Percentiles rank a stretch among this genome's conserved stretches.
These are phyloP conservation scores for Notholithocarpus densiflorus DNA, from an alignment of 306 rosid species.

Conservation along the genomic window DNA sequence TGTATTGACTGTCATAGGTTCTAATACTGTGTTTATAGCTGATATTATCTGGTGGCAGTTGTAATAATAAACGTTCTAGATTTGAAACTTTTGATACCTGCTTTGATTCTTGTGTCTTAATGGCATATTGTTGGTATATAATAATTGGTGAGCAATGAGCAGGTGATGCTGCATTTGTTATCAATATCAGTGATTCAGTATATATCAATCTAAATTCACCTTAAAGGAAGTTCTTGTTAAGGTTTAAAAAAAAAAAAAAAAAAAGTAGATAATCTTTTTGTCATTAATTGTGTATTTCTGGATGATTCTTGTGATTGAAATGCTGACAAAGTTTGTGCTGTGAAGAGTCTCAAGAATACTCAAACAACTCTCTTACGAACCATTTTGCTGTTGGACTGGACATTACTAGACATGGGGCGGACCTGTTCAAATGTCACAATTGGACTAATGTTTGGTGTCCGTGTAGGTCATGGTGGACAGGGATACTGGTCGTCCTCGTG, in stretches of 20 bases:
- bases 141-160: not conserved
- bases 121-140: not conserved
- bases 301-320: not conserved
- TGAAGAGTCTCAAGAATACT: not conserved
- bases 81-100: not conserved
- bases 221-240: not conserved
- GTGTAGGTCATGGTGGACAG: slow-evolving; percentile 40
- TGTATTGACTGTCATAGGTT: no score
- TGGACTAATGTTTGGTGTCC: slow-evolving; percentile 1
- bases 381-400: not conserved
- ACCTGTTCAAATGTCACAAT: not conserved
- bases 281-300: not conserved
- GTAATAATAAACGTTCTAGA: not conserved
- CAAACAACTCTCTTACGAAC: not conserved
- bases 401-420: not conserved
- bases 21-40: no score
- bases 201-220: not conserved
- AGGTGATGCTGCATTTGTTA: not conserved
- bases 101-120: not conserved
- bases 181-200: not conserved
- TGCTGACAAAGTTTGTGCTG: not conserved
- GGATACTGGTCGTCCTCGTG: slow-evolving; percentile 42
- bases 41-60: not conserved
- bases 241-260: no score
- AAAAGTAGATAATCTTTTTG: not conserved